Conservation (phyloP, 2,329 filamentous ascomycete genomes). For the Samsoniella hepiali region DNA sequence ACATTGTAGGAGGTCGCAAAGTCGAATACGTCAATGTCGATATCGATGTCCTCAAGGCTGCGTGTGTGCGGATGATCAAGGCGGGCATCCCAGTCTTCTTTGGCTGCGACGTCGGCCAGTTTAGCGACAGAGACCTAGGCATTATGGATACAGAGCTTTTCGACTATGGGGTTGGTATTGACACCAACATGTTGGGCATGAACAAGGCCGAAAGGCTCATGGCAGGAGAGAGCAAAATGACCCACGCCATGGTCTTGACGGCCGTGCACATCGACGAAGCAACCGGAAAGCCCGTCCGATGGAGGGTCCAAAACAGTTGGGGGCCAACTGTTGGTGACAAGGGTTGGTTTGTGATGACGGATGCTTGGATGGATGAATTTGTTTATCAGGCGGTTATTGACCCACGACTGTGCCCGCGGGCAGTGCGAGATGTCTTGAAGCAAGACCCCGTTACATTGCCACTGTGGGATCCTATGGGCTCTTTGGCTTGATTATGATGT, state of each 20-base stretch:
- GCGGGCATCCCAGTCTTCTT: constrained; percentile 83
- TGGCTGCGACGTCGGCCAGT: constrained; percentile 83
- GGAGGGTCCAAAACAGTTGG: constrained; percentile 89
- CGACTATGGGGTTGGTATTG: constrained; percentile 82
- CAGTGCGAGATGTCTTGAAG: constrained; percentile 66
- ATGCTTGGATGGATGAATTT: constrained; percentile 76
- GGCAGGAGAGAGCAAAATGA: constrained; percentile 78
- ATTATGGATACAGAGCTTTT: constrained; percentile 78
- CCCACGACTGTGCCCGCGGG: constrained; percentile 60
- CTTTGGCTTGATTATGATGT: constrained; percentile 52
- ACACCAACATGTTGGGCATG: constrained; percentile 68
- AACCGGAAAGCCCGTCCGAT: constrained; percentile 63
- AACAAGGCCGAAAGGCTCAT: constrained; percentile 71
- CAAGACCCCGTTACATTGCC: constrained; percentile 69
- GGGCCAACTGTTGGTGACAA: constrained; percentile 65
- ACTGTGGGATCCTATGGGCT: constrained; percentile 78
- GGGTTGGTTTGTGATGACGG: constrained; percentile 88
- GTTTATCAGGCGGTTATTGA: constrained; percentile 85
- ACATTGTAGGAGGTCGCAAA: constrained; percentile 71
- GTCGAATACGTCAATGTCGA: constrained; percentile 82
- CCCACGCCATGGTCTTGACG: constrained; percentile 88
- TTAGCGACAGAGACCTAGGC: constrained; percentile 62
- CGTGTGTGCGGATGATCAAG: constrained; percentile 73
- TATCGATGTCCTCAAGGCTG: constrained; percentile 67
- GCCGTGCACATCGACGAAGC: constrained; percentile 72